Conservation (phyloP, 805 yeast genomes). For the Priceomyces melissophilus region DNA sequence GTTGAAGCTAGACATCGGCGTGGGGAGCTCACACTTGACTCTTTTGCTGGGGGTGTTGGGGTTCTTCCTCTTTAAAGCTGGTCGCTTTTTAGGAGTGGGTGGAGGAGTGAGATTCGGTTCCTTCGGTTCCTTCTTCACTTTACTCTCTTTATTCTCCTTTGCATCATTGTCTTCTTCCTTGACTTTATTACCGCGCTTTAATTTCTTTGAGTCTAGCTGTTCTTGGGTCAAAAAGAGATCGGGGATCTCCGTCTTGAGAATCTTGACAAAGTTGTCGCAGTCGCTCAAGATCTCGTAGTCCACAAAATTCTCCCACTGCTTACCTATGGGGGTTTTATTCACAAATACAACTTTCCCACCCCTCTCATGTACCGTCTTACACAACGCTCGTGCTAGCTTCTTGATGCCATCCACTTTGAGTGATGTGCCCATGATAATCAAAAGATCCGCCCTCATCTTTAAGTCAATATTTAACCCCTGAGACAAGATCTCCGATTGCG, state of each 20-base stretch:
- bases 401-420: constrained; percentile 88
- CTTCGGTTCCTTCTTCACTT: constrained; percentile 2
- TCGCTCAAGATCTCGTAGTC: constrained; percentile 80
- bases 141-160: constrained; percentile 2
- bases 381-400: constrained; percentile 64
- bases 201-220: constrained; percentile 41
- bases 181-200: constrained; percentile 13
- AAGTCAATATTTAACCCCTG: constrained; percentile 66
- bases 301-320: constrained; percentile 64
- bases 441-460: constrained; percentile 64
- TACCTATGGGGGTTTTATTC: constrained; percentile 63
- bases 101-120: constrained; percentile 27
- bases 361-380: constrained; percentile 67
- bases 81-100: constrained; percentile 29
- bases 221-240: constrained; percentile 60
- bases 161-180: constrained; percentile 2
- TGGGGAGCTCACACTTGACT: constrained; percentile 21
- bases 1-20: constrained; percentile 35
- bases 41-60: constrained; percentile 7
- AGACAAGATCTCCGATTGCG: constrained; percentile 76
- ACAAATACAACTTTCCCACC: constrained; percentile 78
- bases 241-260: constrained; percentile 53
- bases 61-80: constrained; percentile 14
- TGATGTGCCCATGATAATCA: constrained; percentile 91
- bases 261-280: constrained; percentile 76